These are phyloP conservation scores for Botryotinia convoluta DNA, from an alignment of 2,329 filamentous ascomycete species.

Conservation along the genomic window DNA sequence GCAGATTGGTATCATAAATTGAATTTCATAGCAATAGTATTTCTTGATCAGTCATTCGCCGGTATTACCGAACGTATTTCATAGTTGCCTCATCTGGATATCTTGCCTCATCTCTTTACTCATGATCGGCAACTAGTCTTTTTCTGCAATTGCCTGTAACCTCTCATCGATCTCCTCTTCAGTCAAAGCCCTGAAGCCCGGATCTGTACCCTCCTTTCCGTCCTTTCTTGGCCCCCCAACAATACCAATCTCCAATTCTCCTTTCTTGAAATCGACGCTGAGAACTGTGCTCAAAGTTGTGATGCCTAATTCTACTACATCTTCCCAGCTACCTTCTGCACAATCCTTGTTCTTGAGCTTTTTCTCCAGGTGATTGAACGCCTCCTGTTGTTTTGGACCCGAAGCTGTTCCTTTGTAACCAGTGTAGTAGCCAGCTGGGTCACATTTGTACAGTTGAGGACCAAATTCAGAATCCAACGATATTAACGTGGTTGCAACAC, in stretches of 20 bases:
- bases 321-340: slow-evolving; percentile 90
- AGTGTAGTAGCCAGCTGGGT: slow-evolving; percentile 95
- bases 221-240: slow-evolving; percentile 83
- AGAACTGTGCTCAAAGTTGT: slow-evolving; percentile 92
- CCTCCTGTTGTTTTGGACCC: slow-evolving; percentile 97
- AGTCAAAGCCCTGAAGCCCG: slow-evolving; percentile 81
- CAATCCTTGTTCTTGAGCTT: slow-evolving; percentile 99
- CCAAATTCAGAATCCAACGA: slow-evolving; percentile 90
- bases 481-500: slow-evolving; percentile 92
- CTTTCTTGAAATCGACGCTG: slow-evolving; percentile 99
- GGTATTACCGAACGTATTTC: slow-evolving; percentile 30
- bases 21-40: slow-evolving; percentile 8
- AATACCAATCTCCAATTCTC: slow-evolving; percentile 96
- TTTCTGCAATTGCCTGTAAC: slow-evolving; percentile 96
- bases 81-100: slow-evolving; percentile 29
- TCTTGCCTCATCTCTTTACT: slow-evolving; percentile 22
- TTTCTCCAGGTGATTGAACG: slow-evolving; percentile 97
- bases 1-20: slow-evolving; percentile 25
- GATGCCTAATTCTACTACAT: slow-evolving; percentile 96
- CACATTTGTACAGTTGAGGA: slow-evolving; percentile 96
- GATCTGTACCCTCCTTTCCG: slow-evolving; percentile 76
- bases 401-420: slow-evolving; percentile 98
- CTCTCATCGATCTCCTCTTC: slow-evolving; percentile 98
- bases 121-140: slow-evolving; percentile 64
- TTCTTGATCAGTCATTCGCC: slow-evolving; percentile 22